Base-by-base conservation (phyloP, 2,329 filamentous ascomycete species). In the Coniochaeta prunicola region DNA sequence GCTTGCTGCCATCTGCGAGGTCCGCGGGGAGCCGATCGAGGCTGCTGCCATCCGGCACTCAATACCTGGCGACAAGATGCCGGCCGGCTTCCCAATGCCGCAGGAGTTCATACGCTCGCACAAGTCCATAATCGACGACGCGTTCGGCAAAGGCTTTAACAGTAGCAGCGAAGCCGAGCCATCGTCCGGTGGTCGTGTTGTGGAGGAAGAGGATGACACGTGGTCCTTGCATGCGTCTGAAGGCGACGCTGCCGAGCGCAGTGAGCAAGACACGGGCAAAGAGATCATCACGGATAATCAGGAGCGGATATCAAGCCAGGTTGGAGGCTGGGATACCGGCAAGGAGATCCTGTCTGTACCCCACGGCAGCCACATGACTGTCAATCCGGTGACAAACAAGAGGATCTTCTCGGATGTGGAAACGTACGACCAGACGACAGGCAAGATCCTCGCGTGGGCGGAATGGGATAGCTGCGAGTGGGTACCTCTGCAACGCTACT, bases 311-410 rank as follows among this genome's bases (percentile, higher is more conserved):
- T 36, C 53, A n/a, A 33, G 30, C 33, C 53, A 36, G n/a, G 53
- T 55, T 2, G 33, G 53, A 13, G 53, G 53, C 33, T 55, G 53
- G 53, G 53, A 55, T 17, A 55, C 53, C n/a, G 53, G 53, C 53
- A 55, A 55, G 53, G 53, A 55, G 53, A 55, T 55, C 53, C n/a
- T 55, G n/a, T 34, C 53, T 15, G 30, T 55, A 7, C 53, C 53
- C 1, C 9, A 34, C 9, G 53, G 53, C 33, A 36, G 53, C 26
- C 53, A 55, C 33, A 55, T 55, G 30, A 36, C 53, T 1, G 53
- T 33, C 19, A 55, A 55, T n/a, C 53, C 28, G 4, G 33, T 55
- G 7, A 33, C 33, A 7, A 33, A 55, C 31, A 55, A 55, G 30
- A n/a, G 53, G 6, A 55, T 55, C 28, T 19, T 55, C 31, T 55